Base-by-base conservation (phyloP, 148 eudicot species). In the Camellia granthamiana region DNA sequence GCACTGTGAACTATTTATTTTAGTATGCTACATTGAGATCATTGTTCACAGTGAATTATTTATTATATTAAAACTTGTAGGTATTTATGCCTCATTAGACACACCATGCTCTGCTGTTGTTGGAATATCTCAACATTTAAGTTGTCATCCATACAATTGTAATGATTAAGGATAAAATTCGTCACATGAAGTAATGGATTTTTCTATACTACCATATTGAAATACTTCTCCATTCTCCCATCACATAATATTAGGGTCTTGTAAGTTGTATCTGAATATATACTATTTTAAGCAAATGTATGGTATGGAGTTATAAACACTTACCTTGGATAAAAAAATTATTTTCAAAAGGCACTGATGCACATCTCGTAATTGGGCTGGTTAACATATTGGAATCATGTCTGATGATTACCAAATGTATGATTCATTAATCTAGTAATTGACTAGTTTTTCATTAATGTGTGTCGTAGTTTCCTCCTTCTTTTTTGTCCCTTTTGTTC, bases 161-260 rank as follows among this genome's bases (percentile, higher is more conserved):
- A n/a, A 43, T 42, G 55, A 58, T 7, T 46, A 47, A 46, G 65
- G 16, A 42, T 58, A 49, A 3, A 6, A 55, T 14, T 54, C 10
- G 11, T 12, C 7, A 8, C 55, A 8, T 30, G 38, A 18, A 6
- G 21, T 21, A 70, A 44, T 54, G 60, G 12, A 10, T 3, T 56
- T 10, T 14, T 56, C 15, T 56, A 56, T 14, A 10, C 38, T 30
- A 30, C 38, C 38, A 15, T 1, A 49, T 72, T 12, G 16, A 18
- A 49, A 51, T 72, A 72, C 16, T 41, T 75, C 52, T 42, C 23
- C 52, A 18, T n/a, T 61, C 41, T 44, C 38, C 41, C 51, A 43
- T 42, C 12, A 10, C 78, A 59, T 76, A 42, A n/a, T 61, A 76
- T 76, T 67, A n/a, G 9, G 75, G 52, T n/a, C 75, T 72, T 72